Conservation (phyloP, 192 early-diverging fungal species). For the Thamnidium elegans region DNA sequence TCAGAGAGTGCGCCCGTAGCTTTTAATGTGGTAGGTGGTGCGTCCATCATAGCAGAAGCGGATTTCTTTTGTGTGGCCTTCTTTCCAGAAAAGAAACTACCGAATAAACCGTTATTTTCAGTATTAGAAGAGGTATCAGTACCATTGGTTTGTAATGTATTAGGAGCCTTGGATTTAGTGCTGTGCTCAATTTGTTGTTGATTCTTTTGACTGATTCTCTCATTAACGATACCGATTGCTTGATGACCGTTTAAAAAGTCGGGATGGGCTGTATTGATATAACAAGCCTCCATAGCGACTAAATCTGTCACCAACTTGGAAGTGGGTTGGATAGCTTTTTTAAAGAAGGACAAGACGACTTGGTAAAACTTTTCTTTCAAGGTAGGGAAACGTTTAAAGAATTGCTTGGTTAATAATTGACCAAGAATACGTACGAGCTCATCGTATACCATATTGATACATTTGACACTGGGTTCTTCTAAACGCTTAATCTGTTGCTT, state of each 20-base stretch:
- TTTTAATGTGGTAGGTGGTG: constrained; percentile 89
- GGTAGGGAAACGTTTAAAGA: constrained; percentile 95
- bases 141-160: constrained; percentile 9
- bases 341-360: constrained; percentile 94
- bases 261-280: constrained; percentile 98
- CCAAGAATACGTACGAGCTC: constrained; percentile 97
- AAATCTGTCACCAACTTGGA: constrained; percentile 94
- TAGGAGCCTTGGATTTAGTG: neutral
- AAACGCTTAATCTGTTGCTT: constrained; percentile 98
- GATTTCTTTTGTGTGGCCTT: constrained; percentile 77
- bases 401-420: constrained; percentile 84
- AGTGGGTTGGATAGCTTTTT: constrained; percentile 86
- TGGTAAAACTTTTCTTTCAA: constrained; percentile 91
- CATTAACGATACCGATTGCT: constrained; percentile 89
- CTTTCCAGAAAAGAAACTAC: constrained; percentile 85
- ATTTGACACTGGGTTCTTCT: constrained; percentile 97
- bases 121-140: neutral
- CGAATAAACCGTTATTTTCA: constrained; percentile 75
- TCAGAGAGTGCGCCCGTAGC: constrained; percentile 95
- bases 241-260: constrained; percentile 98
- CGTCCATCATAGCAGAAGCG: constrained; percentile 58
- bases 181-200: neutral
- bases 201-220: constrained; percentile 40
- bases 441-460: constrained; percentile 94
- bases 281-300: constrained; percentile 90